Base-by-base conservation (phyloP, 306 rosid species). In the Sechiopsis laciniata region DNA sequence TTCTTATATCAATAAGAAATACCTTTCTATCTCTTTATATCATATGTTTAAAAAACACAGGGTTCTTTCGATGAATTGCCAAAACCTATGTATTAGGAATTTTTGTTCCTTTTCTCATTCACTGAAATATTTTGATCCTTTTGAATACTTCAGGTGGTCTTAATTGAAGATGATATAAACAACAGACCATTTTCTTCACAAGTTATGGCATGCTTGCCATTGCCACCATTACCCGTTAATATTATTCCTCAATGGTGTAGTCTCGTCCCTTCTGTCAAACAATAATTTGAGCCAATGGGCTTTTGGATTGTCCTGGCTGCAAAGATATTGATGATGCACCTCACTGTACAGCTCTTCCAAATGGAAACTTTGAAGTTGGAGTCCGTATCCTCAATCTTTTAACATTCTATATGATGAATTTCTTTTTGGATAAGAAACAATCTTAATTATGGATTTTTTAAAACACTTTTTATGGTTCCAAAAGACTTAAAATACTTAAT, bases 331-430 rank as follows among this genome's bases (percentile, higher is more conserved):
- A 94, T 75, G 99, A 94, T 86, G 96, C 97, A 76, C 90, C 91
- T 69, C 99, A 94, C 72, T 94, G 99, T 81, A 72, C 80, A 13
- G 61, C 95, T 79, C 97, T 94, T 82, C 90, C 99, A 64, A 94
- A 86, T 87, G 99, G 99, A 80, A 94, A 89, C 84, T 94, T 85
- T 65, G 97, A 91, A 88, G 97, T 94, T 84, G 99, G 97, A 84
- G 99, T 94, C 61, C 96, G 97, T 94, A 94, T 94, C 99, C 97
- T 86, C 66, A 32, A 77, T 62, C 26, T 68, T 51, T 10, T 61
- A 29, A 64, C 64, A 61, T 54, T 54, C 16, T 51, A 8, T 68
- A 8, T 26, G 29, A 26, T 26, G 29, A 2, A 26, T 26, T 26
- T 2, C 29, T 9, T 45, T 45, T 42, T 7, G 2, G 2, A 1